A percentile compares a stretch with the other conserved stretches of the same genome.
Evolutionary conservation across 768 basidiomycete genomes (phyloP).

Genomic region (Pleurotus tuoliensis): DNA sequence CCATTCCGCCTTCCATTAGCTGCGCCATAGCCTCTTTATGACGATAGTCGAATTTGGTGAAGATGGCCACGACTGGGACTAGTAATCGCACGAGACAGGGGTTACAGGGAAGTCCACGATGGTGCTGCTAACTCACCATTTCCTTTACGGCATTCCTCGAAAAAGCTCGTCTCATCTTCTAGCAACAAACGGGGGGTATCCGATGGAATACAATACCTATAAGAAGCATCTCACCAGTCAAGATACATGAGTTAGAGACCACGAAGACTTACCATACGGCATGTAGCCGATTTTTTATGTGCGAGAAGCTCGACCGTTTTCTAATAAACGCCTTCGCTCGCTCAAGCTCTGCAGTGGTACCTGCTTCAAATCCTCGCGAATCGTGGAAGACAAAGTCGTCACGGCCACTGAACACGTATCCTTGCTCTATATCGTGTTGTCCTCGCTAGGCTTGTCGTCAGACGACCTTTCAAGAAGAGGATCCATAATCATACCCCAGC

Average conservation of each 20-base stretch:
- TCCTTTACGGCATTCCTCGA: constrained; percentile 19
- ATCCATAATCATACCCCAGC: constrained; percentile 4
- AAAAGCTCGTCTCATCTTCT: constrained; percentile 25
- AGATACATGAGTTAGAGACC: not conserved
- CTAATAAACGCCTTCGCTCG: constrained; percentile 27
- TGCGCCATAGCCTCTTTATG: constrained; percentile 15
- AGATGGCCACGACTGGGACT: constrained; percentile 36
- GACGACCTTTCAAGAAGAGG: not conserved
- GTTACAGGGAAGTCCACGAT: not conserved
- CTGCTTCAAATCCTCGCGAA: constrained; percentile 36
- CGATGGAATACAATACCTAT: constrained; percentile 35
- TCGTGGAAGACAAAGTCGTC: constrained; percentile 36
- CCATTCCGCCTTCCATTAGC: constrained; percentile 11
- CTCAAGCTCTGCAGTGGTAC: constrained; percentile 22
- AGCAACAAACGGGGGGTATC: constrained; percentile 21
- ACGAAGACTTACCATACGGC: constrained; percentile 29
- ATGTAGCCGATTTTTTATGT: constrained; percentile 27
- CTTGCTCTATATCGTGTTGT: constrained; percentile 26
- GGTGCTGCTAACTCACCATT: constrained; percentile 16
- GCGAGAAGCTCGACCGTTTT: constrained; percentile 13
- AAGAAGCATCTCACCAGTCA: not conserved
- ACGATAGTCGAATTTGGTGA: constrained; percentile 34
- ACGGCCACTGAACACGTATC: constrained; percentile 27
- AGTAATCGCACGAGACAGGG: not conserved
- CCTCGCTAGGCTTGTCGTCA: constrained; percentile 22